Base-by-base conservation (phyloP, 225 moss, liverwort and hornwort genomes). In the Neckera pumila region DNA sequence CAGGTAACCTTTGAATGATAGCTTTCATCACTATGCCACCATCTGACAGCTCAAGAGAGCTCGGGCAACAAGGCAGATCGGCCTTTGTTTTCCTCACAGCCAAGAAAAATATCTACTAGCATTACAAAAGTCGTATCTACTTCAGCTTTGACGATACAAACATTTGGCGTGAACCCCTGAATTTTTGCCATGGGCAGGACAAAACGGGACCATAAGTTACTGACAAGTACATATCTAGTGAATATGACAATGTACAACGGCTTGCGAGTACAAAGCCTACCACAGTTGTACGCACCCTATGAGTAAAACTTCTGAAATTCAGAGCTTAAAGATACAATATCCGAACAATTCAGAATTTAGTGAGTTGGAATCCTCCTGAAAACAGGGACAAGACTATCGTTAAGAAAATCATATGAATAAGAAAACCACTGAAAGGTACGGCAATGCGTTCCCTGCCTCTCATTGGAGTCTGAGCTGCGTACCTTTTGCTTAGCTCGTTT, bases 81-180 rank as follows among this genome's bases (percentile, higher is more conserved):
- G 94, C 94, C 94, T 94, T 94, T 90, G 93, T 70, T 92, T 93
- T 94, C 94, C 90, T 94, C 94, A 93, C 88, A 90, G 94, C 94
- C 94, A 92, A 85, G 56, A 87, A n/a, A 25, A 80, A 26, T 34
- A 76, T 42, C 12, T 38, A 80, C 47, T 40, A 20, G 67, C n/a
- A 75, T 54, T 17, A 28, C 57, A 70, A 36, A 83, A 47, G 27
- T 38, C 26, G 26, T 10, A 26, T 38, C 57, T 57, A 57, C 57
- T 38, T 38, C 38, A n/a, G 79, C 57, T 62, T 70, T 33, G 53
- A 87, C 61, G 63, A 77, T 75, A 33, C 40, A 34, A 53, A 38
- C 23, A 38, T 42, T 67, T 7, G 7, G 16, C 42, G 57, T 69
- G 69, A 56, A 54, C 57, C 31, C 21, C 21, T 57, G 40, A 57